Percentiles rank a stretch among this genome's conserved stretches.
Conservation (phyloP, 1,284 basidiomycete genomes). For the Sphaerobolus stellatus region DNA sequence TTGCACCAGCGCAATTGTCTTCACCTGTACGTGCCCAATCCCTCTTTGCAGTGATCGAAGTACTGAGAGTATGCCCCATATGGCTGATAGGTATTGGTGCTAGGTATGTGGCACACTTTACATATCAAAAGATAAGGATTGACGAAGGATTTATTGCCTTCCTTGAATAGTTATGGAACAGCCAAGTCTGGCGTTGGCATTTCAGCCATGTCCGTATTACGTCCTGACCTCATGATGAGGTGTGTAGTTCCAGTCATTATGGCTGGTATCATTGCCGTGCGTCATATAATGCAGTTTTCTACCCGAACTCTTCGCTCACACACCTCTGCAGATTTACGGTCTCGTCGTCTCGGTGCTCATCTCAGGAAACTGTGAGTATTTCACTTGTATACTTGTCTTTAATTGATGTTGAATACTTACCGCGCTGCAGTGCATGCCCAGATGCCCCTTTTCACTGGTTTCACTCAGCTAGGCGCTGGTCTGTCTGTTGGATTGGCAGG, state of each 20-base stretch:
- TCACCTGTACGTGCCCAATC: slow-evolving; percentile 76
- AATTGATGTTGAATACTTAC: slow-evolving; percentile 16
- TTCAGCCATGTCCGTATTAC: slow-evolving; percentile 95
- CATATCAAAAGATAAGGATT: background rate
- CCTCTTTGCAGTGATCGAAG: background rate
- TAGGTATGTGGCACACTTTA: background rate
- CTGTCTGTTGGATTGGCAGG: slow-evolving; percentile 86
- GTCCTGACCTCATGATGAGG: slow-evolving; percentile 93
- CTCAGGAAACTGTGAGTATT: slow-evolving; percentile 70
- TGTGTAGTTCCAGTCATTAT: slow-evolving; percentile 97
- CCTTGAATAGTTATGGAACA: slow-evolving; percentile 74
- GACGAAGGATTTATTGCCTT: background rate
- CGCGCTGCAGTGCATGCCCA: slow-evolving; percentile 41
- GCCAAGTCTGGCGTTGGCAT: slow-evolving; percentile 99
- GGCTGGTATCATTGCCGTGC: slow-evolving; percentile 98
- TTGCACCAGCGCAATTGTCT: slow-evolving; percentile 95
- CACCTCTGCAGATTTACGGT: slow-evolving; percentile 64
- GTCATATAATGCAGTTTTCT: slow-evolving; percentile 26
- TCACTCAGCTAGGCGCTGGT: slow-evolving; percentile 89
- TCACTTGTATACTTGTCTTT: slow-evolving; percentile 6
- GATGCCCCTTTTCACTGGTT: slow-evolving; percentile 77
- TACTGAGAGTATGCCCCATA: background rate
- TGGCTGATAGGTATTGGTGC: slow-evolving; percentile 4
- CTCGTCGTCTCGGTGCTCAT: slow-evolving; percentile 92
- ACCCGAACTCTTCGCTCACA: background rate